phyloP scores from a whole-genome alignment of 345 rosid genomes.

The Laguncularia racemosa region DNA sequence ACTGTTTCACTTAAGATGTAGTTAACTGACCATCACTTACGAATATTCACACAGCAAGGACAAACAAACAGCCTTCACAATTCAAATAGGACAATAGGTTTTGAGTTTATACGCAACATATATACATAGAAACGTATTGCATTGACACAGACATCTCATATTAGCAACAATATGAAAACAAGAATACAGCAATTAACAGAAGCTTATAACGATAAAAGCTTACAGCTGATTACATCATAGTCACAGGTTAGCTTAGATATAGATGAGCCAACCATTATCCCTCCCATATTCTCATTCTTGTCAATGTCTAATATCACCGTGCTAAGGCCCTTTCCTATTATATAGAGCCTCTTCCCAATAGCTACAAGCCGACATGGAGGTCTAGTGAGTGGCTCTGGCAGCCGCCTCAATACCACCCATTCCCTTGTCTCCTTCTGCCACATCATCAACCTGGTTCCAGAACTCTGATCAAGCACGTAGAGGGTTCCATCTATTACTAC shows the following conservation, averaged over 20 bases:
- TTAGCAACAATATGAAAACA: slow-evolving; percentile 6
- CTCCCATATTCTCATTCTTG: slow-evolving; percentile 34
- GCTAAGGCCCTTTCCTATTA: slow-evolving; percentile 64
- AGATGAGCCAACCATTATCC: slow-evolving; percentile 63
- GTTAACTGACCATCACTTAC: no score
- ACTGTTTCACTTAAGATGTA: no score
- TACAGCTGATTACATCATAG: slow-evolving; percentile 43
- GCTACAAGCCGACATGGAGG: slow-evolving; percentile 73
- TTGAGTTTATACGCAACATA: no score
- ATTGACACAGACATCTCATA: neutral
- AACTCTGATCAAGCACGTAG: slow-evolving; percentile 69
- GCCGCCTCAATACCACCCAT: slow-evolving; percentile 65
- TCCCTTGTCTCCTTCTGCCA: slow-evolving; percentile 51
- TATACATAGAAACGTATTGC: no score
- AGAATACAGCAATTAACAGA: neutral
- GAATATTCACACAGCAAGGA: no score
- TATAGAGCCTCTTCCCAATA: slow-evolving; percentile 46
- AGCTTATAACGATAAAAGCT: slow-evolving; percentile 43
- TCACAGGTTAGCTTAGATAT: slow-evolving; percentile 39
- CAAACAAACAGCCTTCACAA: no score
- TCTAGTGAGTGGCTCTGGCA: slow-evolving; percentile 47
- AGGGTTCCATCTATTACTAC: slow-evolving; percentile 53
- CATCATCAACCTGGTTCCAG: slow-evolving; percentile 61
- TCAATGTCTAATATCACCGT: slow-evolving; percentile 56
- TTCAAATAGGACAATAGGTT: no score